phyloP scores from a whole-genome alignment of 2,329 filamentous ascomycete species.

The Blastomyces gilchristii region DNA sequence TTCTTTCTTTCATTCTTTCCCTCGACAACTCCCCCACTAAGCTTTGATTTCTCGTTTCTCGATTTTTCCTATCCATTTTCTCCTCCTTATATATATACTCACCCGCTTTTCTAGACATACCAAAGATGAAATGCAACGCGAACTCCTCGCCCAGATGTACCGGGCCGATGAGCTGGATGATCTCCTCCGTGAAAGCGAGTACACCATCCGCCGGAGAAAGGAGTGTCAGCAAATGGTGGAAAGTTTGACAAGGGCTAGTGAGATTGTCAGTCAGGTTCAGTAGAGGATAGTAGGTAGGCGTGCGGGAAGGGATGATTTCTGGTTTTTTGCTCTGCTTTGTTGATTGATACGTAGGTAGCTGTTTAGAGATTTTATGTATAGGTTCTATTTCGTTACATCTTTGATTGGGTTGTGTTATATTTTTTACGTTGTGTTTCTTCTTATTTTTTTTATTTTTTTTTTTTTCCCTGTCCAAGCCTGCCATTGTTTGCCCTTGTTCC shows the following conservation, averaged over 20 bases:
- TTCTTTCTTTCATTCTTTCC: not conserved
- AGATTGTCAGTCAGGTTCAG: constrained; percentile 80
- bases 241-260: constrained; percentile 74
- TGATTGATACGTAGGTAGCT: not conserved
- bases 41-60: not conserved
- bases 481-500: not conserved
- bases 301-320: too few relatives aligned
- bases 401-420: not conserved
- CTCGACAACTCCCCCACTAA: too few relatives aligned
- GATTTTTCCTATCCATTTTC: not conserved
- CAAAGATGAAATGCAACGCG: constrained; percentile 97
- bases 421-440: not conserved
- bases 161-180: constrained; percentile 81
- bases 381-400: not conserved
- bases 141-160: constrained; percentile 97
- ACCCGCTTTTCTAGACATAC: constrained; percentile 53
- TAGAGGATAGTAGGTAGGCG: constrained; percentile 21
- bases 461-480: not conserved
- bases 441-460: too few relatives aligned
- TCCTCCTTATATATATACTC: not conserved
- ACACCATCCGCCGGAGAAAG: constrained; percentile 87
- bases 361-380: not conserved
- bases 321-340: not conserved
- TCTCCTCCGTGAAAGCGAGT: constrained; percentile 94
- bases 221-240: constrained; percentile 99